These are phyloP conservation scores for Oryza brachyantha DNA, from an alignment of 176 grass and related monocot species.

Conservation along the genomic window DNA sequence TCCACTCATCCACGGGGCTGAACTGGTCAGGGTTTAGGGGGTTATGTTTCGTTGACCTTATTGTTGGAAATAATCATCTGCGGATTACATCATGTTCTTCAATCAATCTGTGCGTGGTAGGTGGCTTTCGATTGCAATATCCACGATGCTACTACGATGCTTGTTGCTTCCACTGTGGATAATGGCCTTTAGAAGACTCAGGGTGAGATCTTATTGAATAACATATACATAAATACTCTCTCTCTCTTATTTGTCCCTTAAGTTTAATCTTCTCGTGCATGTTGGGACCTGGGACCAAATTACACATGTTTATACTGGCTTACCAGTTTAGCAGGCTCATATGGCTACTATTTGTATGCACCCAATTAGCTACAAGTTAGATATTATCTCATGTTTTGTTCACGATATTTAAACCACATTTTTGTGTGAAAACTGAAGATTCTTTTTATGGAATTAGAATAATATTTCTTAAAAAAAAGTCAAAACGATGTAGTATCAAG, in stretches of 20 bases:
- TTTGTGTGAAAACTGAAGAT: background rate
- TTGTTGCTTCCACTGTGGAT: background rate
- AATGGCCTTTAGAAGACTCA: background rate
- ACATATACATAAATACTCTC: background rate
- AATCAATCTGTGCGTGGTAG: background rate
- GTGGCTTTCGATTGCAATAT: conserved; percentile 8
- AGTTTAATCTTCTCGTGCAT: background rate
- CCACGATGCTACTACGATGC: background rate
- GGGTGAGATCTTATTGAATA: background rate
- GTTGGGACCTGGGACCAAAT: background rate
- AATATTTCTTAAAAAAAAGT: background rate
- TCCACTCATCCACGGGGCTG: conserved; percentile 42
- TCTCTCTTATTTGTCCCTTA: background rate
- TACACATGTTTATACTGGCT: background rate
- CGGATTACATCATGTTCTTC: background rate
- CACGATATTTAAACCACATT: background rate
- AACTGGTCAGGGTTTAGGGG: conserved; percentile 42
- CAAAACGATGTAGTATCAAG: background rate
- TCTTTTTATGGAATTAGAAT: conserved; percentile 1
- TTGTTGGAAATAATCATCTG: background rate
- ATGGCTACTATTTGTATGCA: background rate
- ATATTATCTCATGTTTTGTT: background rate
- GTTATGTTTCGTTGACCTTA: background rate
- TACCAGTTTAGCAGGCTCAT: background rate
- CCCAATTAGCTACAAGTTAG: conserved; percentile 2